Evolutionary conservation across 495 filamentous ascomycete genomes (phyloP).

Genomic region (Neurospora hispaniola): DNA sequence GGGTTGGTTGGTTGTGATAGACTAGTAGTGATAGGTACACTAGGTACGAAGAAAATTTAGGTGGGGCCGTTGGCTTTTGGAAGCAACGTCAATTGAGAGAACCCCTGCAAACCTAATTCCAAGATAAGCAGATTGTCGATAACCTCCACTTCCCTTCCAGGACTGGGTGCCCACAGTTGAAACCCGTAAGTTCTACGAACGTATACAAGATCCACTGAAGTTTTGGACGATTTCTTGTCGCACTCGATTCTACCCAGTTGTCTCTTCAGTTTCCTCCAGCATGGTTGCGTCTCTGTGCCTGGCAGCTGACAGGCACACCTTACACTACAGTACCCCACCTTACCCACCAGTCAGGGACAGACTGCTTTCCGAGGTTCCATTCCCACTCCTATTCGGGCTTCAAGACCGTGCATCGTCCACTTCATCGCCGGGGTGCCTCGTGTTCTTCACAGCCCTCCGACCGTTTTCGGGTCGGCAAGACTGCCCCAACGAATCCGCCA

Average conservation of each 20-base stretch:
- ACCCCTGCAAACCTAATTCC: not conserved
- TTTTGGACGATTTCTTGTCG: too few species aligned
- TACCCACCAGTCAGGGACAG: not conserved
- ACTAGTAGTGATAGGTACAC: not conserved
- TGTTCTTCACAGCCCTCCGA: not conserved
- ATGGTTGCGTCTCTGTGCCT: not conserved
- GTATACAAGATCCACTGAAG: not conserved
- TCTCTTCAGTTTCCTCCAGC: not conserved
- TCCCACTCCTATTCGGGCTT: not conserved
- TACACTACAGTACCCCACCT: not conserved
- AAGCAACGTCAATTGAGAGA: not conserved
- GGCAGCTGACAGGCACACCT: not conserved
- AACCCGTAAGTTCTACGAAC: not conserved
- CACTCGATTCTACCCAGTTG: too few species aligned
- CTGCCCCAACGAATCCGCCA: not conserved
- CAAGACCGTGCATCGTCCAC: not conserved
- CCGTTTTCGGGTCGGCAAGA: not conserved
- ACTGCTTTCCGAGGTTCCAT: not conserved
- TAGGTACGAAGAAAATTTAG: not conserved
- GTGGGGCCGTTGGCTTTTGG: not conserved
- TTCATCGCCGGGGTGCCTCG: not conserved
- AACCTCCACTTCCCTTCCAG: too few species aligned
- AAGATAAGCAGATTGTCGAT: too few species aligned
- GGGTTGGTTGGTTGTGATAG: not conserved
- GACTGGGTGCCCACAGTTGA: not conserved